phyloP scores from a whole-genome alignment of 768 basidiomycete genomes.

The Macrolepiota fuliginosa region DNA sequence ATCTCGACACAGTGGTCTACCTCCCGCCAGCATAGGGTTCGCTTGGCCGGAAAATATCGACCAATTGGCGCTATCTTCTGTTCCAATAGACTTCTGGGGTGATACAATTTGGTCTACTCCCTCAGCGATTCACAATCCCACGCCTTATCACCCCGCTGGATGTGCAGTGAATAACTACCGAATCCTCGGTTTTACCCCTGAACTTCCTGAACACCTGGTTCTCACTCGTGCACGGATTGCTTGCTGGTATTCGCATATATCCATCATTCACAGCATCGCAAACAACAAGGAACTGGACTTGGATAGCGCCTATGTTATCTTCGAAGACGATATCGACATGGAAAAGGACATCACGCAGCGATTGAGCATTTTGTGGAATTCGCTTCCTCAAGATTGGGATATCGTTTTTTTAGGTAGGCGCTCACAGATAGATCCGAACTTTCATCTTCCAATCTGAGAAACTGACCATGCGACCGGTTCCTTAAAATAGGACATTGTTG shows the following conservation, averaged over 20 bases:
- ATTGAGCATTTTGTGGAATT: slow-evolving; percentile 47
- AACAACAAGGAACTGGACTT: slow-evolving; percentile 20
- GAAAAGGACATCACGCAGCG: slow-evolving; percentile 55
- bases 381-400: slow-evolving; percentile 65
- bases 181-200: slow-evolving; percentile 29
- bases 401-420: slow-evolving; percentile 66
- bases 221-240: slow-evolving; percentile 62
- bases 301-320: slow-evolving; percentile 46
- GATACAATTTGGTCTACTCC: slow-evolving; percentile 17
- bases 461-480: slow-evolving; percentile 4
- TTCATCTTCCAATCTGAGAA: slow-evolving; percentile 1
- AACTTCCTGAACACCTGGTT: slow-evolving; percentile 42
- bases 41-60: background rate
- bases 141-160: slow-evolving; percentile 27
- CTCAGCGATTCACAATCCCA: background rate
- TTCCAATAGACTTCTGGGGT: slow-evolving; percentile 25
- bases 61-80: slow-evolving; percentile 11
- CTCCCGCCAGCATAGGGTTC: background rate
- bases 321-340: slow-evolving; percentile 82
- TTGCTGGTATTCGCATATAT: slow-evolving; percentile 68
- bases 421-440: background rate
- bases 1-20: background rate
- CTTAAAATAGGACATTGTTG: slow-evolving; percentile 65
- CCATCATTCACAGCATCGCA: slow-evolving; percentile 44
- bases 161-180: slow-evolving; percentile 43